Evolutionary conservation across 1,284 basidiomycete genomes (phyloP).

Genomic region (Ceratobasidium sp.): DNA sequence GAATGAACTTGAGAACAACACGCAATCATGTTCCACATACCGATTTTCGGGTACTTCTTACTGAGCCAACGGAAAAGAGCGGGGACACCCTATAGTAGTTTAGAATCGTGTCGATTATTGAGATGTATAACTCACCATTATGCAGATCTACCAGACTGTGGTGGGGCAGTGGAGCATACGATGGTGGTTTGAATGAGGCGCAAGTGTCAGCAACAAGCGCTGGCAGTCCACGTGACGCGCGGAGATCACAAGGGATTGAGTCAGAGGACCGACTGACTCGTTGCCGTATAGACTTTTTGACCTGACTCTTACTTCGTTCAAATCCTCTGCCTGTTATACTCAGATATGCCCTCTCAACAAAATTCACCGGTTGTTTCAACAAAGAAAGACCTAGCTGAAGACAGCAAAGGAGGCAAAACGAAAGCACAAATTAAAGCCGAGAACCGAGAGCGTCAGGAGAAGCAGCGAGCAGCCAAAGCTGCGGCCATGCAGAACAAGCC

Average conservation of each 20-base stretch:
- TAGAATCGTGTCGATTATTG: neutral
- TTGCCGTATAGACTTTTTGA: neutral
- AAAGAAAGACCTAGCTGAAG: constrained; percentile 10
- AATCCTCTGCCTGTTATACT: neutral
- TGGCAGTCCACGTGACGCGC: constrained; percentile 8
- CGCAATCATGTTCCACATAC: constrained; percentile 50
- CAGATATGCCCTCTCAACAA: constrained; percentile 11
- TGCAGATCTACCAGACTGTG: neutral
- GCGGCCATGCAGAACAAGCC: constrained; percentile 45
- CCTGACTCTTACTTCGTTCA: neutral
- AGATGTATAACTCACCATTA: constrained; percentile 28
- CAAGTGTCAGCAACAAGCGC: constrained; percentile 20
- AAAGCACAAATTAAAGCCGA: constrained; percentile 76
- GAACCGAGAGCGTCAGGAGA: constrained; percentile 77
- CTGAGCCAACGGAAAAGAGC: constrained; percentile 94
- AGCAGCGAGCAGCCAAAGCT: constrained; percentile 76
- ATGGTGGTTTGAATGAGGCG: constrained; percentile 16
- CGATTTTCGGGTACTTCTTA: constrained; percentile 96
- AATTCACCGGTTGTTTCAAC: constrained; percentile 4
- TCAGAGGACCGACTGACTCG: constrained; percentile 2
- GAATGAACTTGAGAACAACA: neutral
- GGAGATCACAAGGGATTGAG: constrained; percentile 14
- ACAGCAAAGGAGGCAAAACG: constrained; percentile 23
- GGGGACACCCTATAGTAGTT: constrained; percentile 77
- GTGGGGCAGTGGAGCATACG: neutral